Evolutionary conservation across 2,329 filamentous ascomycete genomes (phyloP).

Genomic region (Periconia macrospinosa): DNA sequence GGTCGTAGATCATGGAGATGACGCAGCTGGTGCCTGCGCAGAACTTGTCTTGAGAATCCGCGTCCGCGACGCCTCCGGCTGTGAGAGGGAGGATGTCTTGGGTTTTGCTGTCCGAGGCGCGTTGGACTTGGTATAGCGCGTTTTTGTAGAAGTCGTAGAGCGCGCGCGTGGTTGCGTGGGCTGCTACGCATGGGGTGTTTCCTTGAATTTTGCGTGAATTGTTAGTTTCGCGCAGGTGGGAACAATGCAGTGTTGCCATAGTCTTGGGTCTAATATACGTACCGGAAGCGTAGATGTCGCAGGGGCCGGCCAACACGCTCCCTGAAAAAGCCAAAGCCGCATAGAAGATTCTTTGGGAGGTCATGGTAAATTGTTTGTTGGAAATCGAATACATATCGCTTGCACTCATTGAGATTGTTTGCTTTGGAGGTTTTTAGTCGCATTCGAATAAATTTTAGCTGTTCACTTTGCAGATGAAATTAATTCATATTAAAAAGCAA

Average conservation of each 20-base stretch:
- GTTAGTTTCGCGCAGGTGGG: too few relatives aligned
- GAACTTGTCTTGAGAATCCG: neutral
- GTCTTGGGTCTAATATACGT: too few relatives aligned
- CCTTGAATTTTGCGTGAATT: too few relatives aligned
- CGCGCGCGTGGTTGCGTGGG: neutral
- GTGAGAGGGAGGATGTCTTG: neutral
- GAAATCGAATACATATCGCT: too few relatives aligned
- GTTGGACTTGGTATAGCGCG: neutral
- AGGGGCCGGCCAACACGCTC: neutral
- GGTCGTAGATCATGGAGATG: neutral
- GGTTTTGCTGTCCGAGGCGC: neutral
- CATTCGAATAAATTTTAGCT: too few relatives aligned
- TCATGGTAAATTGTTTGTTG: too few relatives aligned
- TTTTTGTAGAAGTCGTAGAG: neutral
- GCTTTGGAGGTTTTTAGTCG: too few relatives aligned
- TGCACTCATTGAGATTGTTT: too few relatives aligned
- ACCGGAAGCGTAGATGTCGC: neutral
- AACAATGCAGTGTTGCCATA: too few relatives aligned
- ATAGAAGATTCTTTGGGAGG: neutral
- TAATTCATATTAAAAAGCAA: too few relatives aligned
- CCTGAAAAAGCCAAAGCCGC: neutral
- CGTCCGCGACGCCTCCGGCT: neutral
- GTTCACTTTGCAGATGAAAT: too few relatives aligned
- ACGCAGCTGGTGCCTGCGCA: neutral
- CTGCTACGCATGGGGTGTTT: neutral